phyloP scores from a whole-genome alignment of 2,329 filamentous ascomycete species.

The Capronia americana region DNA sequence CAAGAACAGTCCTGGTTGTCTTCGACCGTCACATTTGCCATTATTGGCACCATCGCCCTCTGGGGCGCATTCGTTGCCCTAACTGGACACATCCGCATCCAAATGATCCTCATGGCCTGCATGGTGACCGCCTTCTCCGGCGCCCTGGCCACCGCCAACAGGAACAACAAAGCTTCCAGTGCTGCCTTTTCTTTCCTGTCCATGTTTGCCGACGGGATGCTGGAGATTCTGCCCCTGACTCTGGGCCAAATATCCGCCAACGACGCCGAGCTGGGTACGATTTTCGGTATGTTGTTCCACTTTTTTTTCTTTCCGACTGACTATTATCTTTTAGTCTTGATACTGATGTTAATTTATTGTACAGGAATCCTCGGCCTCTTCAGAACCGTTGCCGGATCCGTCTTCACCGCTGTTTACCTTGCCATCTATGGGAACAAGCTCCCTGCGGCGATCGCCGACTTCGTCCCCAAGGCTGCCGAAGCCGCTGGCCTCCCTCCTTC shows the following conservation, averaged over 20 bases:
- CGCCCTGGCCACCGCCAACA: neutral
- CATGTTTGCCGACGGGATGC: constrained; percentile 15
- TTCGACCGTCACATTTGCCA: constrained; percentile 41
- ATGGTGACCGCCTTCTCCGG: constrained; percentile 21
- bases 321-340: neutral
- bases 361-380: constrained; percentile 21
- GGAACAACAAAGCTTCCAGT: neutral
- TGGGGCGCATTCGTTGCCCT: constrained; percentile 41
- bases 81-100: constrained; percentile 38
- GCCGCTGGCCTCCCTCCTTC: constrained; percentile 36
- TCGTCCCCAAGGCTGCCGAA: constrained; percentile 25
- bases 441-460: constrained; percentile 31
- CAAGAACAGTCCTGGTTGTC: neutral
- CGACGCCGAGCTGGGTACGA: constrained; percentile 26
- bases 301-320: too few relatives aligned
- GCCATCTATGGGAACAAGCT: constrained; percentile 39
- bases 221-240: constrained; percentile 10
- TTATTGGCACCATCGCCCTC: constrained; percentile 43
- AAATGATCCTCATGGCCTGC: constrained; percentile 25
- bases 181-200: constrained; percentile 9
- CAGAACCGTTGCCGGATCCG: constrained; percentile 8
- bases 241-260: constrained; percentile 24
- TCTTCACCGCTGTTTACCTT: constrained; percentile 21
- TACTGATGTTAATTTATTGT: neutral
- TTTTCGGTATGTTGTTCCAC: constrained; percentile 20